A percentile compares a stretch with the other conserved stretches of the same genome.
Evolutionary conservation across 176 grass and related monocot genomes (phyloP).

Genomic region (Canna indica): DNA sequence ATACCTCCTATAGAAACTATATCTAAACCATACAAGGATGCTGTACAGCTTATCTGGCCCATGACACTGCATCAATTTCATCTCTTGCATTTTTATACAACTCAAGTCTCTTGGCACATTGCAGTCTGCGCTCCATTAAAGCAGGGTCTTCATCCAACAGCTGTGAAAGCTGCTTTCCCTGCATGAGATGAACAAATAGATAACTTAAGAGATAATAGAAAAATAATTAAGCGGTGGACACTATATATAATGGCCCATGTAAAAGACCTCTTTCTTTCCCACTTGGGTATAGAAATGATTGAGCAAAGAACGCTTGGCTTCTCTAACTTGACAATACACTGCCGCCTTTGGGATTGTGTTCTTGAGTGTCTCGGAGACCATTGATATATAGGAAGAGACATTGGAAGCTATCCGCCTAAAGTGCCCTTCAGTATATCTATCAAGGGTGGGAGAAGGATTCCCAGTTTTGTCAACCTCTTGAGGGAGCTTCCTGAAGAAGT

Average conservation of each 20-base stretch:
- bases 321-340: constrained; percentile 23
- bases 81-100: constrained; percentile 15
- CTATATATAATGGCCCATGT: background rate
- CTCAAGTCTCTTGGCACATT: constrained; percentile 20
- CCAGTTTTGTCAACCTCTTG: background rate
- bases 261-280: constrained; percentile 15
- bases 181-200: background rate
- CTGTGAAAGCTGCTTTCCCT: constrained; percentile 17
- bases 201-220: no score
- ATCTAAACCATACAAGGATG: no score
- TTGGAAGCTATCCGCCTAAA: constrained; percentile 16
- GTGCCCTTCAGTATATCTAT: background rate
- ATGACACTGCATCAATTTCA: constrained; percentile 19
- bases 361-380: constrained; percentile 14
- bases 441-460: background rate
- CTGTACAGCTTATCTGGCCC: constrained; percentile 15
- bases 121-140: constrained; percentile 18
- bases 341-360: constrained; percentile 15
- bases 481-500: constrained; percentile 16
- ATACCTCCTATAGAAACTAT: no score
- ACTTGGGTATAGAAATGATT: constrained; percentile 13
- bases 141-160: constrained; percentile 25
- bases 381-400: constrained; percentile 10
- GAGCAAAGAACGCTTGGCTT: constrained; percentile 19
- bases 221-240: no score